Conservation (phyloP, 306 rosid genomes). For the Pachyrhizus erosus region DNA sequence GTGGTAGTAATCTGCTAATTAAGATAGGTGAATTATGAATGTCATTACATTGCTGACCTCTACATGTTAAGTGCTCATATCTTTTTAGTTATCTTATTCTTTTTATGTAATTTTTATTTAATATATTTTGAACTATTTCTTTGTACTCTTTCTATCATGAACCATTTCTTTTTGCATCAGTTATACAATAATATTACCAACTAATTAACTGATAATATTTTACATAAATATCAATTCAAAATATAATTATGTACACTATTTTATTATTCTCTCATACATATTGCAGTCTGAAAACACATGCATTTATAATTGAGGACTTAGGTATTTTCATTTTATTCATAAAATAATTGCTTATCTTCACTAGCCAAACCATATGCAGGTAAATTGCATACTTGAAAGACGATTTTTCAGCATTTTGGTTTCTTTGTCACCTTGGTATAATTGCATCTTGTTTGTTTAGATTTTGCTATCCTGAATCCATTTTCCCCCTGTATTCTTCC, state of each 20-base stretch:
- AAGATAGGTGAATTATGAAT: not conserved
- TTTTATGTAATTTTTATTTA: not conserved
- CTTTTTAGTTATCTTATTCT: not conserved
- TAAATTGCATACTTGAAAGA: not conserved
- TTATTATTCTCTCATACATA: not conserved
- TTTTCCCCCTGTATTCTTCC: not conserved
- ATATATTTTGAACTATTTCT: not conserved
- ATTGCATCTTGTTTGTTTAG: slow-evolving; percentile 1
- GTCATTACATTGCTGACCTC: slow-evolving; percentile 10
- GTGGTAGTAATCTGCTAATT: not conserved
- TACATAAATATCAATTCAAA: slow-evolving; percentile 11
- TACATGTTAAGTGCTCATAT: not conserved
- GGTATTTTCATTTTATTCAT: slow-evolving; percentile 15
- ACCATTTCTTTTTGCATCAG: not conserved
- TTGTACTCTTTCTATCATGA: not conserved
- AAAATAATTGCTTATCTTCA: not conserved
- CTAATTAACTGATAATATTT: not conserved
- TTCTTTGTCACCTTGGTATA: not conserved
- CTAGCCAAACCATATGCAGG: not conserved
- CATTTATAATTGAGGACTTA: slow-evolving; percentile 9
- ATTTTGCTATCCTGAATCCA: slow-evolving; percentile 22
- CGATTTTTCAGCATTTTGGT: not conserved
- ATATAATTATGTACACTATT: not conserved
- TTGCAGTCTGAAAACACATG: not conserved
- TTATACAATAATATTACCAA: not conserved